A percentile compares a stretch with the other conserved stretches of the same genome.
phyloP scores from a whole-genome alignment of 2,329 filamentous ascomycete genomes.

The Phyllosticta citribraziliensis region DNA sequence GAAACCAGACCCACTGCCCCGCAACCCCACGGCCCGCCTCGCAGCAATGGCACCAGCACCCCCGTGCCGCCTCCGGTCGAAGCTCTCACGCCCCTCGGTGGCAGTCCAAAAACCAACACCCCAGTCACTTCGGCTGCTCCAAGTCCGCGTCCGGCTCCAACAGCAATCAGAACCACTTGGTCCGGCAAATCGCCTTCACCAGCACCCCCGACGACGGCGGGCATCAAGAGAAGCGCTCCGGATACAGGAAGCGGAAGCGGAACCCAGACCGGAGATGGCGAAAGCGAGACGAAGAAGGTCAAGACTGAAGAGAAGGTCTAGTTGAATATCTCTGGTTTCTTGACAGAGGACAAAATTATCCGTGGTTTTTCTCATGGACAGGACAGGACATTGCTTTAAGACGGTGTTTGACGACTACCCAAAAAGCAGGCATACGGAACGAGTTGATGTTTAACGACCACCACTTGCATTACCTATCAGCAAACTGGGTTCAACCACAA shows the following conservation, averaged over 20 bases:
- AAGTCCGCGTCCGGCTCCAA: neutral
- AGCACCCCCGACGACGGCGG: neutral
- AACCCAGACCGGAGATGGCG: neutral
- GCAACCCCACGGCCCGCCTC: neutral
- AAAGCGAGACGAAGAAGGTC: conserved; percentile 2
- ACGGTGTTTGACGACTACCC: neutral
- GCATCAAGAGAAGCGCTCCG: neutral
- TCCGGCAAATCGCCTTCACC: conserved; percentile 3
- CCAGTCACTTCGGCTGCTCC: conserved; percentile 1
- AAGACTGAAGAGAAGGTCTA: neutral
- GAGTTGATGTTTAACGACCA: neutral
- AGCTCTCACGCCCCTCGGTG: conserved; percentile 5
- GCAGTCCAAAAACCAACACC: conserved; percentile 2
- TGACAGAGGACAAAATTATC: neutral
- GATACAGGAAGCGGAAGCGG: neutral
- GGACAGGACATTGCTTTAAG: neutral
- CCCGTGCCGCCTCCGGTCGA: conserved; percentile 8
- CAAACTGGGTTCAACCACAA: no score
- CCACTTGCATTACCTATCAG: no score
- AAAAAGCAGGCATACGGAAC: neutral
- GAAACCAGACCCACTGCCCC: neutral
- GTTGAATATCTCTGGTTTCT: neutral
- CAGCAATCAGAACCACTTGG: neutral
- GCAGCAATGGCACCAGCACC: conserved; percentile 4
- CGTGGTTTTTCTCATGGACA: neutral